Percentiles rank a stretch among this genome's conserved stretches.
Conservation (phyloP, 768 basidiomycete species). For the Phylloporus rhodoxanthus region DNA sequence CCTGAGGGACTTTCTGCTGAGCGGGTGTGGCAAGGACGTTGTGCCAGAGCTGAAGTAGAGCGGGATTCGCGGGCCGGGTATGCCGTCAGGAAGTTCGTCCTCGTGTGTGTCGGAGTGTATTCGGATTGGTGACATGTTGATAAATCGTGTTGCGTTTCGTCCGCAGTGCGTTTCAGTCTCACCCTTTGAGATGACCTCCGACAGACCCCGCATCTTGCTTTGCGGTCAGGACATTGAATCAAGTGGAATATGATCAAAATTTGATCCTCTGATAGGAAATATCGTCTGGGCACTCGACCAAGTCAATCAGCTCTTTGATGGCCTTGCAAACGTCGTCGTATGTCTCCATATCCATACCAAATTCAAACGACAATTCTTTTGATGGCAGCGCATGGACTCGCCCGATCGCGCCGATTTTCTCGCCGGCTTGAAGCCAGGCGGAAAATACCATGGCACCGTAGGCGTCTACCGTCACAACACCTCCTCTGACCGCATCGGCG, state of each 20-base stretch:
- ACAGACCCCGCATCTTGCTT: conserved; percentile 27
- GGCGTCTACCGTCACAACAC: conserved; percentile 78
- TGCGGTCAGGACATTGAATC: conserved; percentile 24
- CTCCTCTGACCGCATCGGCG: conserved; percentile 59
- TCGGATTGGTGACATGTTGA: background rate
- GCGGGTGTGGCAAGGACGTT: conserved; percentile 57
- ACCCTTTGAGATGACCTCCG: conserved; percentile 12
- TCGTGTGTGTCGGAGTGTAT: background rate
- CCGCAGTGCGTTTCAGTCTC: background rate
- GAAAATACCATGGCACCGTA: conserved; percentile 66
- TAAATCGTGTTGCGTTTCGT: background rate
- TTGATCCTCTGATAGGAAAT: conserved; percentile 39
- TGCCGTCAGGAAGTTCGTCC: background rate
- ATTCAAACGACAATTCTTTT: background rate
- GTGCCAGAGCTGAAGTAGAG: conserved; percentile 42
- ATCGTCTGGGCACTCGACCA: conserved; percentile 83
- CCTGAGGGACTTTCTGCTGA: conserved; percentile 59
- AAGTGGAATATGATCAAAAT: background rate
- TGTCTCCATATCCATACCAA: conserved; percentile 25
- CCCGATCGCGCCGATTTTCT: conserved; percentile 65
- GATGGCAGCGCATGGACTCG: conserved; percentile 48
- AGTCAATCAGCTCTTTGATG: conserved; percentile 53
- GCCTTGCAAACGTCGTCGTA: conserved; percentile 73
- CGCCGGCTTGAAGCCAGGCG: conserved; percentile 51
- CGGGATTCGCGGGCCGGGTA: background rate